phyloP scores from a whole-genome alignment of 2,329 filamentous ascomycete genomes.

The Ophiostoma himal-ulmi region DNA sequence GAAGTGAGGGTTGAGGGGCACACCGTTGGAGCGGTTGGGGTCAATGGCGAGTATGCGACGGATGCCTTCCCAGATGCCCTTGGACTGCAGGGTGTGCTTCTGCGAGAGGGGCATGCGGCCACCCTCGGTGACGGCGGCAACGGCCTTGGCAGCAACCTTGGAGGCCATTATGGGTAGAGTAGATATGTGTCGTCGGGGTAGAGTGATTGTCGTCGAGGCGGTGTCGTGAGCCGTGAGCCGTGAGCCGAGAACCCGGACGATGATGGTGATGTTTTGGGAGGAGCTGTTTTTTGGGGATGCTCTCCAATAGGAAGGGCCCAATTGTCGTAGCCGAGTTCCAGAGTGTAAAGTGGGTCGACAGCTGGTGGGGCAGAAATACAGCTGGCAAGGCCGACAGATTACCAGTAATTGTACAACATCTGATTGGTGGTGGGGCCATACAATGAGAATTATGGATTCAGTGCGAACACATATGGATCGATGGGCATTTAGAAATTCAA shows the following conservation, averaged over 20 bases:
- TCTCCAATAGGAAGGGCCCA: slow-evolving; percentile 12
- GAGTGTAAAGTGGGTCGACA: slow-evolving; percentile 16
- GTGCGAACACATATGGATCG: no score
- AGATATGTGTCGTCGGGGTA: background rate
- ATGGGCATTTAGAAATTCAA: no score
- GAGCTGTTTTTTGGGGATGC: slow-evolving; percentile 17
- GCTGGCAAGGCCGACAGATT: slow-evolving; percentile 2
- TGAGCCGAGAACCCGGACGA: slow-evolving; percentile 3
- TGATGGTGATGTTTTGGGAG: background rate
- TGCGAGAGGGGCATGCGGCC: slow-evolving; percentile 48
- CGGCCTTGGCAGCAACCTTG: slow-evolving; percentile 50
- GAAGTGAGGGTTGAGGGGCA: slow-evolving; percentile 89
- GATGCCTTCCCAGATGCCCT: slow-evolving; percentile 79
- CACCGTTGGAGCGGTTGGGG: slow-evolving; percentile 79
- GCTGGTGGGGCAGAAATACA: slow-evolving; percentile 10
- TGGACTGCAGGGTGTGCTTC: slow-evolving; percentile 95
- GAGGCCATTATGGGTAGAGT: slow-evolving; percentile 47
- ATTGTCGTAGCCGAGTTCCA: background rate
- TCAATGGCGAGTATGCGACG: slow-evolving; percentile 76
- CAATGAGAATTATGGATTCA: no score
- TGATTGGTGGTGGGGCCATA: background rate
- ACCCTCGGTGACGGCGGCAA: slow-evolving; percentile 44
- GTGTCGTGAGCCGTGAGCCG: background rate
- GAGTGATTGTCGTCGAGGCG: background rate
- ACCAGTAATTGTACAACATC: background rate